These are phyloP conservation scores for Crucibulum cyathiforme DNA, from an alignment of 1,284 basidiomycete species.

Conservation along the genomic window DNA sequence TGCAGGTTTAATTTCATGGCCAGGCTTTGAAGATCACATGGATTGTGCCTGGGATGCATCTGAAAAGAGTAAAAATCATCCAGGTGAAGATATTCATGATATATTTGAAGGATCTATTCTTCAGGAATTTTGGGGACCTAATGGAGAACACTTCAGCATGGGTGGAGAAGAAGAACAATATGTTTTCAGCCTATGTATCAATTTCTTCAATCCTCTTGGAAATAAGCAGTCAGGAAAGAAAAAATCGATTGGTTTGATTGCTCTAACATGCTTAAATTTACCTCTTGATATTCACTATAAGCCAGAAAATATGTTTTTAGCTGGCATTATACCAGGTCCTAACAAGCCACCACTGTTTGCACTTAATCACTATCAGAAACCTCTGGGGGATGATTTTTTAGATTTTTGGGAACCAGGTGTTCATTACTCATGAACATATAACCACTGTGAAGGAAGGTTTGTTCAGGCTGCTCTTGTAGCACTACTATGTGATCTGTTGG, in stretches of 20 bases:
- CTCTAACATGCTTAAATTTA: constrained; percentile 35
- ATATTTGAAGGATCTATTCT: constrained; percentile 10
- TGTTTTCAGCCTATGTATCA: constrained; percentile 34
- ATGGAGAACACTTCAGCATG: constrained; percentile 7
- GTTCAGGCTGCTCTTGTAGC: constrained; percentile 24
- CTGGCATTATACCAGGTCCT: constrained; percentile 36
- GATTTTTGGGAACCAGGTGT: constrained; percentile 36
- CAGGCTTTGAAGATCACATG: constrained; percentile 10
- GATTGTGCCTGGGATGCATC: constrained; percentile 9
- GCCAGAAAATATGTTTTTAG: constrained; percentile 37
- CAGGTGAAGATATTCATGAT: constrained; percentile 5
- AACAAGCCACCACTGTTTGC: constrained; percentile 20
- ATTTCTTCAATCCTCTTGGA: constrained; percentile 46
- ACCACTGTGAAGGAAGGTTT: constrained; percentile 15
- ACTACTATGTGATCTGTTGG: constrained; percentile 34
- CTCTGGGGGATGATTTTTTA: constrained; percentile 34
- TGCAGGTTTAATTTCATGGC: constrained; percentile 7
- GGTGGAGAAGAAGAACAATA: constrained; percentile 19
- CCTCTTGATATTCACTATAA: constrained; percentile 26
- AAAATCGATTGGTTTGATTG: constrained; percentile 37
- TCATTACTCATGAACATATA: constrained; percentile 21
- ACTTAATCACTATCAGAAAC: constrained; percentile 34
- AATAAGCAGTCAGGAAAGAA: constrained; percentile 36
- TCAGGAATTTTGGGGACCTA: constrained; percentile 8
- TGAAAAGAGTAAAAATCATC: background rate